Conservation (phyloP, 768 basidiomycete species). For the Boletus rex-veris region DNA sequence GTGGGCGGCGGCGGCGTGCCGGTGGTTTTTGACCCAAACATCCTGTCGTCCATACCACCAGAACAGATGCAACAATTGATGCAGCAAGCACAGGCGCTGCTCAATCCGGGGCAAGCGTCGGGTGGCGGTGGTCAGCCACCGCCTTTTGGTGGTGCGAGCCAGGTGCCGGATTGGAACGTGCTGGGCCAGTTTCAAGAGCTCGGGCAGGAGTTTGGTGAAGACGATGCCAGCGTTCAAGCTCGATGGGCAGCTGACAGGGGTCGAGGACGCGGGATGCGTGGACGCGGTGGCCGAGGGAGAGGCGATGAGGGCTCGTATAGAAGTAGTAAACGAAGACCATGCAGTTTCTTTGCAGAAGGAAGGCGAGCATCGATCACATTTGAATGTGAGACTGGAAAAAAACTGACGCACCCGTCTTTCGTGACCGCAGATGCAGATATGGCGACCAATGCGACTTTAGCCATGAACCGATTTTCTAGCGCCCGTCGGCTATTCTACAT, state of each 20-base stretch:
- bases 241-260: conserved; percentile 47
- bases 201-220: conserved; percentile 47
- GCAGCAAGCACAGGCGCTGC: conserved; percentile 38
- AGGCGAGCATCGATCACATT: conserved; percentile 71
- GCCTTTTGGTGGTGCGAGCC: conserved; percentile 38
- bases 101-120: conserved; percentile 26
- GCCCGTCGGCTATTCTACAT: background rate
- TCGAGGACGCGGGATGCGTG: conserved; percentile 53
- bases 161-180: conserved; percentile 36
- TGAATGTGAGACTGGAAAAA: conserved; percentile 22
- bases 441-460: conserved; percentile 86
- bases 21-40: conserved; percentile 41
- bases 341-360: conserved; percentile 89
- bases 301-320: conserved; percentile 62
- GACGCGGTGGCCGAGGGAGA: conserved; percentile 54
- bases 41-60: conserved; percentile 42
- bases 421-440: conserved; percentile 77
- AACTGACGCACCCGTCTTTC: conserved; percentile 38
- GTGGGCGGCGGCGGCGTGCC: conserved; percentile 28
- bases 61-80: conserved; percentile 66
- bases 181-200: conserved; percentile 42
- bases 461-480: conserved; percentile 51
- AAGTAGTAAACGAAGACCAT: conserved; percentile 83
- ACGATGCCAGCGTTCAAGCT: conserved; percentile 41
- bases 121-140: conserved; percentile 30